phyloP scores from a whole-genome alignment of 2,329 filamentous ascomycete species.

The Calycina herbarum region DNA sequence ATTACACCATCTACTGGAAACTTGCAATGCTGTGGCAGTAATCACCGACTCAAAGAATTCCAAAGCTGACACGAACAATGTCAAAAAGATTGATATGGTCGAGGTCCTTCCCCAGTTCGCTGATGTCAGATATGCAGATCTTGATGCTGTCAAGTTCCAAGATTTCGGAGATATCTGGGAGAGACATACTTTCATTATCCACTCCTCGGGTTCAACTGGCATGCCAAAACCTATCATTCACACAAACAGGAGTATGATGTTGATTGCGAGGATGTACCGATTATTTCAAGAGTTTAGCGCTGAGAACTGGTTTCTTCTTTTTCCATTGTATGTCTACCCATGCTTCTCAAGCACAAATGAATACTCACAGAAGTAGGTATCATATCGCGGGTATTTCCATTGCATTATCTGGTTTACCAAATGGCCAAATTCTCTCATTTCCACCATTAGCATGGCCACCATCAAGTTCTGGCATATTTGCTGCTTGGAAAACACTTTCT shows the following conservation, averaged over 20 bases:
- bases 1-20: slow-evolving; percentile 33
- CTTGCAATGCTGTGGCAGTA: slow-evolving; percentile 32
- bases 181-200: slow-evolving; percentile 36
- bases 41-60: slow-evolving; percentile 34
- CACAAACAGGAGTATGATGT: slow-evolving; percentile 38
- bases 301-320: slow-evolving; percentile 39
- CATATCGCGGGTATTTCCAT: slow-evolving; percentile 37
- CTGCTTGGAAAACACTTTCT: slow-evolving; percentile 31
- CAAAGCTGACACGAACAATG: slow-evolving; percentile 23
- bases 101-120: slow-evolving; percentile 22
- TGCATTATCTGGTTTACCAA: slow-evolving; percentile 36
- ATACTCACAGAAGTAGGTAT: slow-evolving; percentile 26
- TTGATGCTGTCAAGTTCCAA: slow-evolving; percentile 32
- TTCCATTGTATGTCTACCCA: slow-evolving; percentile 32
- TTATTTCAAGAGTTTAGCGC: slow-evolving; percentile 37
- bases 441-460: slow-evolving; percentile 37
- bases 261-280: slow-evolving; percentile 39
- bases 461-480: slow-evolving; percentile 33
- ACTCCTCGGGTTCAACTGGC: slow-evolving; percentile 36
- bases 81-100: slow-evolving; percentile 29
- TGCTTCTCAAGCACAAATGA: neutral
- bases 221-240: slow-evolving; percentile 38
- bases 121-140: slow-evolving; percentile 14
- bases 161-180: slow-evolving; percentile 37
- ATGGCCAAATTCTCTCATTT: slow-evolving; percentile 36